Evolutionary conservation across 768 basidiomycete genomes (phyloP).

Genomic region (Rhizopogon sp.): DNA sequence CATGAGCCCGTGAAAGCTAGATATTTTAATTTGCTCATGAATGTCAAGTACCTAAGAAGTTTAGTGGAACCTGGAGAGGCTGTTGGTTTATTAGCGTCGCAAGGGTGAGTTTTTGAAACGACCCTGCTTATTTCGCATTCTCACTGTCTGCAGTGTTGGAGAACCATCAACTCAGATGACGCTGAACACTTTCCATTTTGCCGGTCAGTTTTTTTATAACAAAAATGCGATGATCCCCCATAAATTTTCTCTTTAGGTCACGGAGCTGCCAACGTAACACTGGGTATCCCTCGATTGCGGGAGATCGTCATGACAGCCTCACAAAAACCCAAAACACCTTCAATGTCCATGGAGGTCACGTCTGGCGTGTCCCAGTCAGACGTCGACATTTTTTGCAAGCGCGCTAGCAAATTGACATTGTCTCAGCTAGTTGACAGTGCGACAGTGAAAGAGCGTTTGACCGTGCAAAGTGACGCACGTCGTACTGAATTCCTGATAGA

Average conservation of each 20-base stretch:
- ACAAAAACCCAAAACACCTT: slow-evolving; percentile 92
- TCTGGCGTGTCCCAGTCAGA: slow-evolving; percentile 46
- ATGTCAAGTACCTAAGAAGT: slow-evolving; percentile 89
- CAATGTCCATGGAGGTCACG: slow-evolving; percentile 82
- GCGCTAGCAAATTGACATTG: slow-evolving; percentile 77
- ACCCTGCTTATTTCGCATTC: background rate
- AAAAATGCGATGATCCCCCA: background rate
- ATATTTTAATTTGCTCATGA: slow-evolving; percentile 79
- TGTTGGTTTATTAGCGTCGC: slow-evolving; percentile 94
- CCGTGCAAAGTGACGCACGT: slow-evolving; percentile 60
- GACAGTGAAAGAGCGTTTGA: slow-evolving; percentile 73
- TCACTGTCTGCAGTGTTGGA: slow-evolving; percentile 61
- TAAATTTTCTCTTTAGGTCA: slow-evolving; percentile 56
- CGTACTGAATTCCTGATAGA: slow-evolving; percentile 76
- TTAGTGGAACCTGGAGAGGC: slow-evolving; percentile 97
- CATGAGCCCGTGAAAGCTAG: slow-evolving; percentile 42
- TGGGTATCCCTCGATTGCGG: slow-evolving; percentile 96
- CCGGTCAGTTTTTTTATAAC: slow-evolving; percentile 48
- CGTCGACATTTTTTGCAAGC: slow-evolving; percentile 80
- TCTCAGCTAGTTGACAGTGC: slow-evolving; percentile 86
- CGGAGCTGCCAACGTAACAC: slow-evolving; percentile 97
- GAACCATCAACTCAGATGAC: slow-evolving; percentile 99
- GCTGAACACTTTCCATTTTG: slow-evolving; percentile 98
- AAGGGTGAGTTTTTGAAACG: slow-evolving; percentile 60
- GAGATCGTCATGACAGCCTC: slow-evolving; percentile 99